These are phyloP conservation scores for Ustilago shanxiensis DNA, from an alignment of 1,284 basidiomycete species.

Conservation along the genomic window DNA sequence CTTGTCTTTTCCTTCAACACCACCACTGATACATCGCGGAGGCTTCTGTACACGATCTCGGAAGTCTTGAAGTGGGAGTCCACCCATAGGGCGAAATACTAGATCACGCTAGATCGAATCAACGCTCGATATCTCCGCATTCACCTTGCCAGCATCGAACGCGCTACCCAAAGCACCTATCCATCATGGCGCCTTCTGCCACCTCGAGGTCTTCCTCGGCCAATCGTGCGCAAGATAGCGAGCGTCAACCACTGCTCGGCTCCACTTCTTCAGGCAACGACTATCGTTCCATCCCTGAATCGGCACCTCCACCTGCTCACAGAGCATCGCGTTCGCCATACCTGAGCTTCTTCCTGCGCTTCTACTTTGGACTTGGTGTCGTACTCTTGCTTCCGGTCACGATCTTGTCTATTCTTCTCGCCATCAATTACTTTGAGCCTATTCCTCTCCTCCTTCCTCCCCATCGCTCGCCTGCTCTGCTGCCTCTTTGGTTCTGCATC, in stretches of 20 bases:
- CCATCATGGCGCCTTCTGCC: constrained; percentile 29
- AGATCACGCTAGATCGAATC: not conserved
- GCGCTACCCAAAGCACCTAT: not conserved
- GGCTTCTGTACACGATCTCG: not conserved
- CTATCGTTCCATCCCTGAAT: constrained; percentile 30
- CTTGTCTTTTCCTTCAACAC: not conserved
- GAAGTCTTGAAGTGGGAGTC: not conserved
- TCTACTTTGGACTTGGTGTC: constrained; percentile 43
- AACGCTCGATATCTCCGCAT: not conserved
- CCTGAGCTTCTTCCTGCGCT: constrained; percentile 38
- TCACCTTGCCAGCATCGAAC: constrained; percentile 13
- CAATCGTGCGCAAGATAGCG: constrained; percentile 21
- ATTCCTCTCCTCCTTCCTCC: constrained; percentile 51
- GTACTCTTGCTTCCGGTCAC: constrained; percentile 44
- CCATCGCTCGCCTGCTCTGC: constrained; percentile 43
- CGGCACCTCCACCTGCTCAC: constrained; percentile 7
- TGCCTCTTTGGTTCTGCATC: constrained; percentile 55
- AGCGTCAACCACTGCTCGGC: constrained; percentile 40
- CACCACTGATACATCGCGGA: no score
- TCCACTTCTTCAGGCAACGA: constrained; percentile 11
- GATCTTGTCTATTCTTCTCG: constrained; percentile 42
- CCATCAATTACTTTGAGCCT: constrained; percentile 50
- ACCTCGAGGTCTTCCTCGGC: constrained; percentile 11
- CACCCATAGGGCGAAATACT: not conserved
- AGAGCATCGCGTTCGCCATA: constrained; percentile 36